phyloP scores from a whole-genome alignment of 371 early-diverging fungal genomes.

The Mortierella sp. region DNA sequence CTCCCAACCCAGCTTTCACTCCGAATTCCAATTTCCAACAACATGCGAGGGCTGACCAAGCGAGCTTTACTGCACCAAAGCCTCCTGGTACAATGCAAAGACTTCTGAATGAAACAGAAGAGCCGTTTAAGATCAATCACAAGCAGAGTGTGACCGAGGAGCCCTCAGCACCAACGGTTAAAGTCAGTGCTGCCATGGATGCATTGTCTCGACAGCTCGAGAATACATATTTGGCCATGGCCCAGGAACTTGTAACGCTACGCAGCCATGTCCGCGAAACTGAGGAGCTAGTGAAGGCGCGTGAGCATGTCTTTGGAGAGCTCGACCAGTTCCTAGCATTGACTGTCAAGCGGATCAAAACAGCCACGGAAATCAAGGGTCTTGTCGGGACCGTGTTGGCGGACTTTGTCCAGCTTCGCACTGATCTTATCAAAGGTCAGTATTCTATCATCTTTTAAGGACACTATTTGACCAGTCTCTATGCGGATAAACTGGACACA shows the following conservation, averaged over 20 bases:
- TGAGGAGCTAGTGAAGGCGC: conserved; percentile 42
- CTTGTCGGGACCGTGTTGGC: conserved; percentile 20
- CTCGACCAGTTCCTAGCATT: conserved; percentile 37
- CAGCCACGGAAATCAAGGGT: conserved; percentile 19
- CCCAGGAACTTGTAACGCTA: conserved; percentile 38
- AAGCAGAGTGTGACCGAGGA: conserved; percentile 19
- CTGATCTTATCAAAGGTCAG: conserved; percentile 44
- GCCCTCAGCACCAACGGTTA: conserved; percentile 22
- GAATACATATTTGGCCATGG: conserved; percentile 46
- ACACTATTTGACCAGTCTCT: not conserved
- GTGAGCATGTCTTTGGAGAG: conserved; percentile 47
- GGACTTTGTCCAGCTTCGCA: conserved; percentile 32
- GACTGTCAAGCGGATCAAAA: conserved; percentile 32
- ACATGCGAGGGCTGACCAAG: not conserved
- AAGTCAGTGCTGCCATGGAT: conserved; percentile 46
- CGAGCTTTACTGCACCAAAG: conserved; percentile 1
- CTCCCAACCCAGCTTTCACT: conserved; percentile 21
- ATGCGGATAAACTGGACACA: not conserved
- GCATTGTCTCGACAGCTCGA: conserved; percentile 48
- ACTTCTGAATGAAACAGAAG: conserved; percentile 29
- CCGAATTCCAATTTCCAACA: conserved; percentile 34
- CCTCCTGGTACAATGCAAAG: conserved; percentile 21
- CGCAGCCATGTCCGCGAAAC: conserved; percentile 39
- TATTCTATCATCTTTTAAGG: no score
- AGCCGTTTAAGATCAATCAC: conserved; percentile 23